Evolutionary conservation across 2,329 filamentous ascomycete genomes (phyloP), one percentile per base, ranked within the genome.

Genomic region (Teratosphaeria gauchensis): DNA sequence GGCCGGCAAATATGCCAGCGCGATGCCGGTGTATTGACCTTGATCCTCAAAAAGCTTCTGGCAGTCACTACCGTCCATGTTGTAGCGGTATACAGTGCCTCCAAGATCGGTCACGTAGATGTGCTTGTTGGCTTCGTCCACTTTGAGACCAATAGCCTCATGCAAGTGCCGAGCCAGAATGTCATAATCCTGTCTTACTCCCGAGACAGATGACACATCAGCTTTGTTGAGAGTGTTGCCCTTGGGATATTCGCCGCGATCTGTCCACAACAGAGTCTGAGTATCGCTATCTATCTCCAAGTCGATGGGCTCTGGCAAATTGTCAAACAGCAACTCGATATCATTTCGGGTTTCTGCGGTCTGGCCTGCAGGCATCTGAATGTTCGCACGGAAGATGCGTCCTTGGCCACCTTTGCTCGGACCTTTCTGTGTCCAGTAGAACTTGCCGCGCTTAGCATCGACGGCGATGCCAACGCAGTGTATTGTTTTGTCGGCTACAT

Each of bases 391-490:
- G 65, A 82, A 81, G 51, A 86, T 83, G 3, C 78, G 74, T 0
- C 83, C 83, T 48, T 75, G 66, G 1, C 69, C 71, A 0, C 73
- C 75, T 66, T 84, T 85, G 2, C 77, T 75, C 0, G 74, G 70
- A 0, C 83, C 83, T 64, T 85, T 85, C 56, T 85, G 82, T 0
- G 79, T 82, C 83, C 83, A 86, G 73, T 80, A 85, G 53, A 85
- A 73, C 51, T 77, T 75, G 31, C 32, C 35, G 51, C 70, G 69
- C 0, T 68, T 59, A 32, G 53, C 57, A 2, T 77, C 76, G 0
- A 85, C 72, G 0, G 78, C 68, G 46, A 86, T 75, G 1, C 83
- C 83, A 8, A 85, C 82, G 57, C 62, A 73, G 68, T 53, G 62
- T 66, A 60, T 55, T 9, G 60, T 63, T 55, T 59, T 54, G 28